Evolutionary conservation across 345 rosid genomes (phyloP), one percentile per base, ranked within the genome.

Genomic region (Ailanthus altissimus): DNA sequence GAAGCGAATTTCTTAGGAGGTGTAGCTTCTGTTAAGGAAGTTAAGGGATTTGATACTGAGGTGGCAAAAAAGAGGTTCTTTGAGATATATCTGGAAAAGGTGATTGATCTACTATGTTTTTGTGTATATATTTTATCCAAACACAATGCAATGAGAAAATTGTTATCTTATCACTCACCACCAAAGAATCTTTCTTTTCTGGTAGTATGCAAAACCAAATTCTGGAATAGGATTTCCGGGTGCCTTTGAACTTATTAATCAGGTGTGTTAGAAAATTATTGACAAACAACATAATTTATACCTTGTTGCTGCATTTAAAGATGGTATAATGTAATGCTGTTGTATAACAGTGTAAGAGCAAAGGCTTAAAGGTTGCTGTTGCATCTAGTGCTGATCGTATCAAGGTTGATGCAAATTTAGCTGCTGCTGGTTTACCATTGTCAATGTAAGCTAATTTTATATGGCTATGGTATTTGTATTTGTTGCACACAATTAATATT

Each of bases 321-420:
- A 49, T 69, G 8, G 9, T 25, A 47, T 73, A 64, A 62, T 71
- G 16, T 67, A 21, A 53, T 43, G 57, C 51, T 67, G 46, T 32
- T 63, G 77, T 71, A 16, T 69, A 76, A 80, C 85, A 90, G 99
- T 93, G 98, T 86, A 93, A 93, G 85, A 87, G 78, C 81, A 85
- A 83, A 84, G 97, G 98, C 63, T 91, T 96, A 12, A 96, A 93
- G 84, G 98, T 93, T 50, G 97, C 98, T 67, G 98, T 93, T 83
- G 98, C 98, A 10, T 96, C 97, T 60, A 96, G 98, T 58, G 99
- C 99, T 70, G 99, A 93, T 78, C 94, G 97, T 51, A 80, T 96
- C 80, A 96, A 96, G 88, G 99, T 96, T 42, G 90, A 96, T 82
- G 98, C 97, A 64, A 96, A 96, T 84, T 87, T 96, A 75, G 92